Evolutionary conservation across 805 yeast species (phyloP), one percentile per base, ranked within the genome.

Genomic region (Starmerella davenportii): DNA sequence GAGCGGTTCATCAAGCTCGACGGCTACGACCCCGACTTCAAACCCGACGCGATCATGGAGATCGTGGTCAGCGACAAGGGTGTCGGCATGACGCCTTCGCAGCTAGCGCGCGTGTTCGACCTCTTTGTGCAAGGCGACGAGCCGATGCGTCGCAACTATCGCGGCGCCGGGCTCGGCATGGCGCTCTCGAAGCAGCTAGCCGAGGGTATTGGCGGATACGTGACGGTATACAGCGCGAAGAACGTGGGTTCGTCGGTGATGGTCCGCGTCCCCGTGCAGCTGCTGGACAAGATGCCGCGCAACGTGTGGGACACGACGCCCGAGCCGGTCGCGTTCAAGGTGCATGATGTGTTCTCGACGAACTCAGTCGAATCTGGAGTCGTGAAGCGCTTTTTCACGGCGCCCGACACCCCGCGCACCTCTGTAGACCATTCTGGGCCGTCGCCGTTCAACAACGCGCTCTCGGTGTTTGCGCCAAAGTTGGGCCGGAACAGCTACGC

Each of bases 91-190:
- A 87, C 81, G 30, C 74, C 76, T 18, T 69, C 74, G 1, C 62
- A 84, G 38, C 93, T 84, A 50, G 76, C 77, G 34, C 73, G 77
- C 40, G 87, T 87, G 1, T 87, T 87, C 58, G 95, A 90, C 53
- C 94, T 96, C 2, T 87, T 87, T 61, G 84, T 84, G 15, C 98
- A 87, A 59, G 98, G 96, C 37, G 96, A 90, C 52, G 94, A 84
- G 55, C 84, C 95, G 0, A 64, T 87, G 30, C 76, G 93, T 2
- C 68, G 94, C 55, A 80, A 84, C 37, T 78, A 80, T 52, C 94
- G 95, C 42, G 98, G 98, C 46, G 87, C 96, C 0, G 98, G 98
- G 3, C 65, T 87, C 30, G 98, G 98, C 0, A 67, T 87, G 41
- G 68, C 77, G 0, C 84, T 87, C 52, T 87, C 95, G 57, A 68